These are phyloP conservation scores for Phytopythium mirpurense DNA, from an alignment of 352 stramenopile species.

Conservation along the genomic window DNA sequence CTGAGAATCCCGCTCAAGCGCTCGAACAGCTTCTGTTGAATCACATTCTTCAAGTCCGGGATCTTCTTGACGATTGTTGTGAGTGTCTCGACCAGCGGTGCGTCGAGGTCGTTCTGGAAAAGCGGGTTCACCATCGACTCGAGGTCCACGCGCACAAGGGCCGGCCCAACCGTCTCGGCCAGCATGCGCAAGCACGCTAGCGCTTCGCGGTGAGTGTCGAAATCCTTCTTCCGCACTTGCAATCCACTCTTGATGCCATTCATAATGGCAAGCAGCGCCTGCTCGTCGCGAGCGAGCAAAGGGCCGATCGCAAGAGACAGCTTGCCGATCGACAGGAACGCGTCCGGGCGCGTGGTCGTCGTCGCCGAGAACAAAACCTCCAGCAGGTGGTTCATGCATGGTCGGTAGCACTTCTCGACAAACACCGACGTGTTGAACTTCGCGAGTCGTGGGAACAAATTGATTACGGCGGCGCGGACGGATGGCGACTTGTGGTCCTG, in stretches of 20 bases:
- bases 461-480: constrained; percentile 82
- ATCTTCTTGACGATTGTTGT: constrained; percentile 86
- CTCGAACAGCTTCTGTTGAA: constrained; percentile 84
- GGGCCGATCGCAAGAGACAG: constrained; percentile 76
- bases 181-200: constrained; percentile 81
- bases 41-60: constrained; percentile 59
- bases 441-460: constrained; percentile 74
- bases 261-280: constrained; percentile 78
- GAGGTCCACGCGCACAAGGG: constrained; percentile 73
- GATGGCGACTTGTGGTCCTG: constrained; percentile 76
- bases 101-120: constrained; percentile 82
- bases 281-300: constrained; percentile 69
- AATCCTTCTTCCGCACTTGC: constrained; percentile 79
- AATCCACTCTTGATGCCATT: constrained; percentile 83
- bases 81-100: constrained; percentile 74
- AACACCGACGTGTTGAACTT: constrained; percentile 89
- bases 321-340: constrained; percentile 81
- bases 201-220: constrained; percentile 80
- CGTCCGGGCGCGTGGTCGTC: constrained; percentile 71
- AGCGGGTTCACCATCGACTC: constrained; percentile 74
- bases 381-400: constrained; percentile 80
- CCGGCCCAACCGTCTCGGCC: constrained; percentile 64
- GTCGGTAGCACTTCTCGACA: constrained; percentile 76
- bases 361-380: constrained; percentile 79
- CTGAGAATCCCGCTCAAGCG: constrained; percentile 72